Base-by-base conservation (phyloP, 2,329 filamentous ascomycete species). In the Clonostachys byssicola region DNA sequence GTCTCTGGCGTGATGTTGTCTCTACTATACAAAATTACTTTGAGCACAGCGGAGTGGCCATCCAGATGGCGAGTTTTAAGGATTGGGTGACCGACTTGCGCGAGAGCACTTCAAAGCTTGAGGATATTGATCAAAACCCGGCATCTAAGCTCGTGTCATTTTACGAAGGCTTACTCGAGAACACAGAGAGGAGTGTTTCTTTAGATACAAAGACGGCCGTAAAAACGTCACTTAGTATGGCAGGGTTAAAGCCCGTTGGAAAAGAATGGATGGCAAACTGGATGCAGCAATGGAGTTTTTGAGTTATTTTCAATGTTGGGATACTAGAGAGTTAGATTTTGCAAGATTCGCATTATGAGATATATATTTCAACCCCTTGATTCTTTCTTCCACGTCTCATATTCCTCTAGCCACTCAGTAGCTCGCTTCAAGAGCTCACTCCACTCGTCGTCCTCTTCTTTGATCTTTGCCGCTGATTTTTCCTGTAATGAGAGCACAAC, bases 61-160 rank as follows among this genome's bases (percentile, higher is more conserved):
- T 49, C 2, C 35, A 64, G 51, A 49, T 70, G 5, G 68, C 80
- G 1, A 50, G 60, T 9, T 62, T 77, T 30, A 49, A 56, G 13
- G 66, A 73, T 33, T 81, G 77, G 77, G 56, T 80, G 3, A 42
- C 56, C 2, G 56, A 60, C 10, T 60, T 81, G 17, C 70, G 74
- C 48, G 50, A 66, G 49, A 74, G 71, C 47, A 61, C 61, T 1
- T 54, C 58, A 6, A 64, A 30, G 23, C 23, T 60, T 13, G 60
- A 65, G 4, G 61, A 69, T 9, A 52, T 76, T 1, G 63, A 63
- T 5, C 61, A 57, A 47, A 78, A 77, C 52, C 75, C 75, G 0
- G 75, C 68, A 10, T 53, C 79, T 39, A 81, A 80, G 62, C 60
- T 81, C 41, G 52, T 80, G 1, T 74, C 77, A 41, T 72, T 74